Base-by-base conservation (phyloP, 768 basidiomycete genomes). In the Kwoniella bestiolae region DNA sequence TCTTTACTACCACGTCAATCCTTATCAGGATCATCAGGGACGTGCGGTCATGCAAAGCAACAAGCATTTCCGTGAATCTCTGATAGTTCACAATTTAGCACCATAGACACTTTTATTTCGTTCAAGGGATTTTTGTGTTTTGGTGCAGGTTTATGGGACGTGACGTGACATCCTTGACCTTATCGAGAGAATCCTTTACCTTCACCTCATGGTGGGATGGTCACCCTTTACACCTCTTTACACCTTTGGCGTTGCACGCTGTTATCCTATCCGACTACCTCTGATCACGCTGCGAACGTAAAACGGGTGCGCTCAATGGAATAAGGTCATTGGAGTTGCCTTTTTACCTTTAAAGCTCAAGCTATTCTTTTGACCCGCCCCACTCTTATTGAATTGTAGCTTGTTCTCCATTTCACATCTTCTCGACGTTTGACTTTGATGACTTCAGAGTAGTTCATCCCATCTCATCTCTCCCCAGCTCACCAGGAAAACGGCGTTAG, bases 171-270 rank as follows among this genome's bases (percentile, higher is more conserved):
- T 29, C 23, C 47, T 32, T 23, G n/a, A n/a, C n/a, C 23, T 38
- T 32, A 51, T 35, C 32, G 21, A 34, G 23, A 61, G 6, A 25
- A 16, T 61, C 60, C 60, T 52, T 34, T 41, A 41, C 5, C 60
- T 50, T 50, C 25, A 50, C 57, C 47, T 60, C 28, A n/a, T 46
- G 35, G 35, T 41, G 5, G 55, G 56, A 25, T 57, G 35, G 56
- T 41, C 38, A 26, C 35, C 34, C 56, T 34, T 35, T 18, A 18
- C 46, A 23, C 59, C 53, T 45, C 52, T 25, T 32, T 51, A 14
- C n/a, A 56, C 65, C 65, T 66, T 70, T 63, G 65, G 68, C 65
- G 60, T 70, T 63, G 68, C 68, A 70, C 69, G 31, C 32, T 55
- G 32, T 26, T 60, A 60, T 57, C 62, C 65, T 66, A 25, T 51